Conservation (phyloP, 1,284 basidiomycete genomes). For the Mycena sp. region DNA sequence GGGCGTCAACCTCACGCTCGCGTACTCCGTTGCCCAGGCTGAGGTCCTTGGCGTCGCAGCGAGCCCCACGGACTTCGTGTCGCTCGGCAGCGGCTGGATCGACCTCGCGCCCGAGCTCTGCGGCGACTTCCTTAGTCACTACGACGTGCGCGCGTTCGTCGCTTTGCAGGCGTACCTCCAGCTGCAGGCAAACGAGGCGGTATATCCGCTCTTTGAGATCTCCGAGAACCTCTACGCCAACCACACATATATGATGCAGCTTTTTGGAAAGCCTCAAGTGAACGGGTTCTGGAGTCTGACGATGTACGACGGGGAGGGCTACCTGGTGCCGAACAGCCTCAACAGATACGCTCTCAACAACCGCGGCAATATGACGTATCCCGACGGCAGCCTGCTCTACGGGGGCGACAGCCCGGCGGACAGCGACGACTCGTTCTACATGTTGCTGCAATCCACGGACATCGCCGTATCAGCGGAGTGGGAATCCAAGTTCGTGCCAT, state of each 20-base stretch:
- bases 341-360: background rate
- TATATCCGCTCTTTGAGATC: background rate
- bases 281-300: slow-evolving; percentile 23
- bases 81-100: background rate
- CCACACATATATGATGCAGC: slow-evolving; percentile 6
- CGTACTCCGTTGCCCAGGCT: background rate
- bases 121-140: slow-evolving; percentile 15
- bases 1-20: slow-evolving; percentile 5
- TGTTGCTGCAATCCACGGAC: slow-evolving; percentile 17
- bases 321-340: background rate
- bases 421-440: slow-evolving; percentile 5
- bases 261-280: slow-evolving; percentile 16
- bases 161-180: slow-evolving; percentile 9
- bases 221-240: background rate
- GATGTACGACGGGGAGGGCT: slow-evolving; percentile 14
- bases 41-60: background rate
- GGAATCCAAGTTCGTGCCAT: slow-evolving; percentile 4
- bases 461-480: background rate
- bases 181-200: background rate
- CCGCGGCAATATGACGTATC: slow-evolving; percentile 17
- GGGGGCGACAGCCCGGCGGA: background rate
- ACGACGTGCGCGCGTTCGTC: slow-evolving; percentile 12
- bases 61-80: background rate
- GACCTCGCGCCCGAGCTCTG: background rate
- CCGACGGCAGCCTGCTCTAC: slow-evolving; percentile 6